Base-by-base conservation (phyloP, 2,329 filamentous ascomycete species). In the Penicillium griseofulvum region DNA sequence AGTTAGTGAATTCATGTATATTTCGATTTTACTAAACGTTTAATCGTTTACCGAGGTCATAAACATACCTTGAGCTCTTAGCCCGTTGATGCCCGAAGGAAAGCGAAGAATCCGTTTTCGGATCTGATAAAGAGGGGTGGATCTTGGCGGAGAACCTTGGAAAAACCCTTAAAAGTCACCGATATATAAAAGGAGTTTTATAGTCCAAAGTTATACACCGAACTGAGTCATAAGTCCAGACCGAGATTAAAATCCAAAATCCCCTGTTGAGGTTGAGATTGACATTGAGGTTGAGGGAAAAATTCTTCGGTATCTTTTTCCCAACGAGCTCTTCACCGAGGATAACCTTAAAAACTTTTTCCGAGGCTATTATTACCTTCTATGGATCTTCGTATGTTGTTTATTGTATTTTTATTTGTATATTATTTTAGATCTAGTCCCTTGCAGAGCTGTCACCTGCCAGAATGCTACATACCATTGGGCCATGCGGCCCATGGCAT, bases 291-390 rank as follows among this genome's bases (percentile, higher is more conserved):
- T n/a, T n/a, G n/a, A n/a, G n/a, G n/a, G 29, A 49, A 61, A 61
- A 49, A 50, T 49, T 39, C 41, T 55, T 59, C 60, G 57, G 55
- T 54, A 36, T 17, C 45, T 43, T 41, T 49, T 41, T 31, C 58
- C 53, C 56, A 64, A 61, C 60, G 44, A 37, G 45, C 29, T 60
- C 37, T 60, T 62, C 61, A 62, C 62, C 62, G 61, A 59, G 52
- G 43, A 64, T 60, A 60, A 63, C 56, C 55, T 58, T 58, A 52
- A 55, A 48, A 17, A 22, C 2, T 22, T 37, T 38, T 26, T 19
- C 6, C 26, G 14, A 19, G 28, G 11, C 12, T 56, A 41, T 53
- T 22, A 11, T 39, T 19, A 36, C 24, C 8, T 22, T 8, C 2
- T 51, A 22, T 24, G 38, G 49, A 9, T 47, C 19, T 46, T 12